Conservation (phyloP, 208 protist genomes). For the Leishmania tropica region DNA sequence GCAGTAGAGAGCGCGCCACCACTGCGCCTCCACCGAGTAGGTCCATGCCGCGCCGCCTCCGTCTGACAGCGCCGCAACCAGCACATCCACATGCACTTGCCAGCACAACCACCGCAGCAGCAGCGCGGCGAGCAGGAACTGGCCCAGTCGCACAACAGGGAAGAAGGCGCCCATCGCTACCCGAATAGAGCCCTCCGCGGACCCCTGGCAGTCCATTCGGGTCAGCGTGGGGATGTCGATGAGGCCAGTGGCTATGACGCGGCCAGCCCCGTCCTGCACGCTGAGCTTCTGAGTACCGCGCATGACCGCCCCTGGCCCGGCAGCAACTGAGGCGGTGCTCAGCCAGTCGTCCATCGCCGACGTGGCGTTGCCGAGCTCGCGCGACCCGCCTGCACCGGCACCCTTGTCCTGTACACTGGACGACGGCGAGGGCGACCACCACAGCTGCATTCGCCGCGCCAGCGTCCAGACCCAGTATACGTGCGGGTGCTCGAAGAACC, state of each 20-base stretch:
- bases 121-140: slow-evolving; percentile 25
- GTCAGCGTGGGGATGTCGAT: slow-evolving; percentile 26
- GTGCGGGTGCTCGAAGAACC: slow-evolving; percentile 34
- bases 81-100: slow-evolving; percentile 4
- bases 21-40: slow-evolving; percentile 8
- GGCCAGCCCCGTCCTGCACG: slow-evolving; percentile 14
- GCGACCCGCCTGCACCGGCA: neutral
- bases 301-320: neutral
- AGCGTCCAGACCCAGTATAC: slow-evolving; percentile 32
- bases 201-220: slow-evolving; percentile 20
- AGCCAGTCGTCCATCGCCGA: slow-evolving; percentile 46
- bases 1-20: slow-evolving; percentile 11
- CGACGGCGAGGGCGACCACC: neutral
- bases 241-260: neutral
- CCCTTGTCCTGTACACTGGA: neutral
- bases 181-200: slow-evolving; percentile 11
- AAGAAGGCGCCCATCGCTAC: slow-evolving; percentile 20
- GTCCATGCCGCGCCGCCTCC: neutral
- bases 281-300: neutral
- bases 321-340: neutral
- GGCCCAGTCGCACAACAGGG: slow-evolving; percentile 12
- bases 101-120: slow-evolving; percentile 31
- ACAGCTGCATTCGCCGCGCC: slow-evolving; percentile 26
- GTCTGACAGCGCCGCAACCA: neutral
- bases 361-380: slow-evolving; percentile 14